These are phyloP conservation scores for Pythium dissotocum DNA, from an alignment of 352 stramenopile genomes.

Conservation along the genomic window DNA sequence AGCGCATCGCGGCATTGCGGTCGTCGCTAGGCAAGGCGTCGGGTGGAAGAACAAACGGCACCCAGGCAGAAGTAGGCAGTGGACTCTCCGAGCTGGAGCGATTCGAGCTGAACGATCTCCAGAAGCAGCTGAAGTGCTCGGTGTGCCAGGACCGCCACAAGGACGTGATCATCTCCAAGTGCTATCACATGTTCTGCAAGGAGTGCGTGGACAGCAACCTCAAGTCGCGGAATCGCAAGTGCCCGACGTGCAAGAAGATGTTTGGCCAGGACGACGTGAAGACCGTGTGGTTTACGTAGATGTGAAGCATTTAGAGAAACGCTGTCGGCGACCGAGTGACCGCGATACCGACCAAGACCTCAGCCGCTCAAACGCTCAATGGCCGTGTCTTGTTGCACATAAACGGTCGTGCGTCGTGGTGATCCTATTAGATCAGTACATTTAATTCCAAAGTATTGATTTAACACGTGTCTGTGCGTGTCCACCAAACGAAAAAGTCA, in stretches of 20 bases:
- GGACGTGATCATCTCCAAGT: conserved; percentile 89
- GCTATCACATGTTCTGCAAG: conserved; percentile 89
- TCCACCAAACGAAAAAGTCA: conserved; percentile 10
- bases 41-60: conserved; percentile 17
- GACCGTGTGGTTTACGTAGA: conserved; percentile 80
- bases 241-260: conserved; percentile 90
- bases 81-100: conserved; percentile 72
- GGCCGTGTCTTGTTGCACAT: not conserved
- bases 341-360: not conserved
- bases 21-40: conserved; percentile 14
- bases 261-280: conserved; percentile 90
- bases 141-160: conserved; percentile 86
- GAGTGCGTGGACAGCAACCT: conserved; percentile 88
- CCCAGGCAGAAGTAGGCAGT: not conserved
- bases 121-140: conserved; percentile 84
- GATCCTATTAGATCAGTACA: conserved; percentile 7
- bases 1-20: conserved; percentile 41
- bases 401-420: not conserved
- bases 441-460: not conserved
- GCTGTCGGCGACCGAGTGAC: not conserved
- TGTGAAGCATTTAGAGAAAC: not conserved
- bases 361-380: too few species aligned
- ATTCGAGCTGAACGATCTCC: conserved; percentile 79
- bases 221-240: conserved; percentile 89
- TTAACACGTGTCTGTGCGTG: not conserved